Evolutionary conservation across 768 basidiomycete species (phyloP).

Genomic region (Cubamyces lactineus): DNA sequence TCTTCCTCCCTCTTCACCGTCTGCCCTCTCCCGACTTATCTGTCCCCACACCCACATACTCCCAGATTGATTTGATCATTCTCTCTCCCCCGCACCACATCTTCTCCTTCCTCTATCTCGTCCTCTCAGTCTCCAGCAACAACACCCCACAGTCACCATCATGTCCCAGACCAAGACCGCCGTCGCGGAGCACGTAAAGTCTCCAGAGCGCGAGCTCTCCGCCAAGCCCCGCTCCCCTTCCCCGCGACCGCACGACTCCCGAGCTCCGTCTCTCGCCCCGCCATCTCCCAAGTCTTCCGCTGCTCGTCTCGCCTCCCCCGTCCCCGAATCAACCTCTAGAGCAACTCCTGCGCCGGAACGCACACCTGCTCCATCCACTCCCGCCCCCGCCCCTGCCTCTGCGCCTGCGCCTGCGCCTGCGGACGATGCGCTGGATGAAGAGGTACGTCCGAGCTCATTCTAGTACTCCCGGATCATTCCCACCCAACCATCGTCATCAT

Average conservation of each 20-base stretch:
- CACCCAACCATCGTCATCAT: no score
- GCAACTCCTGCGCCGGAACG: slow-evolving; percentile 6
- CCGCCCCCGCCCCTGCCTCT: neutral
- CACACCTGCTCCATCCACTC: slow-evolving; percentile 1
- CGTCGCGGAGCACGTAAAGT: slow-evolving; percentile 10
- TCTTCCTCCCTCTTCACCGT: no score
- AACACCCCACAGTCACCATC: neutral
- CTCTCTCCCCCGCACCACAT: slow-evolving; percentile 2
- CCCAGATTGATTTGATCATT: slow-evolving; percentile 12
- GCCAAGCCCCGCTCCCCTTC: slow-evolving; percentile 20
- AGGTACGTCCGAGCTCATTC: neutral
- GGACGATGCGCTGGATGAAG: slow-evolving; percentile 12
- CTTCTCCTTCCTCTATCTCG: neutral
- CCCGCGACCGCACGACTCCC: slow-evolving; percentile 6
- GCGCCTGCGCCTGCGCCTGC: slow-evolving; percentile 1
- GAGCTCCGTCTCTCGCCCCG: slow-evolving; percentile 18
- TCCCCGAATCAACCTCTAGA: slow-evolving; percentile 6
- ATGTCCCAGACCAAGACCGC: slow-evolving; percentile 21
- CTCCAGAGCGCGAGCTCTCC: slow-evolving; percentile 24
- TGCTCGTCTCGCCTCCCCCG: slow-evolving; percentile 19
- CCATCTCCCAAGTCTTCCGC: slow-evolving; percentile 15
- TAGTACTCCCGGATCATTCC: neutral
- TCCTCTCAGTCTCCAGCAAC: neutral
- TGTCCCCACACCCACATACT: neutral
- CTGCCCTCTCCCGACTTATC: neutral